Percentiles rank a stretch among this genome's conserved stretches.
phyloP scores from a whole-genome alignment of 176 grass and related monocot species.

The Aechmea fasciata region DNA sequence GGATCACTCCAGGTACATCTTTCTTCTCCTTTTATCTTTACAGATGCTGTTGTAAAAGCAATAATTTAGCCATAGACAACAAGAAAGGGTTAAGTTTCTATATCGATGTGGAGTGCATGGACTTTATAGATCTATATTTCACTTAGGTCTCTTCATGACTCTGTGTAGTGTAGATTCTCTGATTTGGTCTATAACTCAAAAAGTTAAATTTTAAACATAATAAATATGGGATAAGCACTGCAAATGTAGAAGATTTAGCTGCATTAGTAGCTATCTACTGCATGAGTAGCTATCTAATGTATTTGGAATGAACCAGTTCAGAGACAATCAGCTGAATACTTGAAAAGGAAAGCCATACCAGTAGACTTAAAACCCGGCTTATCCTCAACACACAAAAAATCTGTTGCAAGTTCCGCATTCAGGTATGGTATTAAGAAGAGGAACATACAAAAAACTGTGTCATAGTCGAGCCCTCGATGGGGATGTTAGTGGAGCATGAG shows the following conservation, averaged over 20 bases:
- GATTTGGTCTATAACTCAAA: no score
- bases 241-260: constrained; percentile 3
- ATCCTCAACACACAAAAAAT: constrained; percentile 25
- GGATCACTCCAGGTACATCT: no score
- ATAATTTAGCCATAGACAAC: no score
- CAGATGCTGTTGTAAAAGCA: no score
- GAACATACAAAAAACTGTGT: constrained; percentile 56
- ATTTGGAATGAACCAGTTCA: constrained; percentile 50
- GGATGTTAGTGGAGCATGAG: neutral
- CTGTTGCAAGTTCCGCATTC: constrained; percentile 53
- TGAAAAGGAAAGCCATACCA: constrained; percentile 54
- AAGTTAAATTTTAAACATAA: neutral
- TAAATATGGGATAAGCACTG: neutral
- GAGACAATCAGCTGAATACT: constrained; percentile 48
- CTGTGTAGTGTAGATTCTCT: no score
- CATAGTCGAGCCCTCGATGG: constrained; percentile 14
- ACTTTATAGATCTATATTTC: no score
- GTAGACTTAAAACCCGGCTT: constrained; percentile 21
- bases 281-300: neutral
- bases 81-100: no score
- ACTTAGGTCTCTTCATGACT: no score
- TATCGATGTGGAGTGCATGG: no score
- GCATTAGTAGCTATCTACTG: no score
- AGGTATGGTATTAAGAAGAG: constrained; percentile 64
- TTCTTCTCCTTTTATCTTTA: no score